Conservation (phyloP, 2,329 filamentous ascomycete species). For the Pestalotiopsis sp. region DNA sequence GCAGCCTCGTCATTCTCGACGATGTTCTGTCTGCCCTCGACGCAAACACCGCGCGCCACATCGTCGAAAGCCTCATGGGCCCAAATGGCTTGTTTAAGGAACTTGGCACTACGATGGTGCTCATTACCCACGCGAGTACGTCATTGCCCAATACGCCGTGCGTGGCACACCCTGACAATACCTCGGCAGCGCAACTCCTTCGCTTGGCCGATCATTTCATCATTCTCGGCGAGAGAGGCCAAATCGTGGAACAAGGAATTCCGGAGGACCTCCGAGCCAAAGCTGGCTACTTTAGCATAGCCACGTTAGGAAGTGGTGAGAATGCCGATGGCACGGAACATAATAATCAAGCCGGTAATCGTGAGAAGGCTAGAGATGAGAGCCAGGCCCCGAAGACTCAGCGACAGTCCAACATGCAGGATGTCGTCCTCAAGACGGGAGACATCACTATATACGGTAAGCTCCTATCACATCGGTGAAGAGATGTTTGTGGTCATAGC, state of each 20-base stretch:
- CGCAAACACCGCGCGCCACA: conserved; percentile 28
- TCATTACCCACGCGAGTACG: conserved; percentile 32
- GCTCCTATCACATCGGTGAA: not conserved
- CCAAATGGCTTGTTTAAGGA: conserved; percentile 28
- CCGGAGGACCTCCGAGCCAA: not conserved
- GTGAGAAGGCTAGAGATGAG: not conserved
- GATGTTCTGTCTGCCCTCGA: conserved; percentile 38
- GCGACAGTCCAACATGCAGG: conserved; percentile 13
- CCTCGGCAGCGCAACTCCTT: conserved; percentile 22
- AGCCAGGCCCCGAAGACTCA: conserved; percentile 15
- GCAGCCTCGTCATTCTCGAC: conserved; percentile 32
- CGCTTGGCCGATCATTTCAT: not conserved
- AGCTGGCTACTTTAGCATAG: not conserved
- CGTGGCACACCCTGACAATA: not conserved
- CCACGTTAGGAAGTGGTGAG: not conserved
- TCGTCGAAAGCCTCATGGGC: conserved; percentile 32
- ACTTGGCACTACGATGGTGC: conserved; percentile 30
- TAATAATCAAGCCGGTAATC: not conserved
- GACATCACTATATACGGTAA: conserved; percentile 38
- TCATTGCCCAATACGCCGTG: not conserved
- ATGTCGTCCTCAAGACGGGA: conserved; percentile 23
- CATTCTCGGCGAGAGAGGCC: not conserved
- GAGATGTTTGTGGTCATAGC: not conserved
- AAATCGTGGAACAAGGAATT: not conserved
- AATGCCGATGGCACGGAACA: not conserved